Evolutionary conservation across 495 filamentous ascomycete genomes (phyloP), one percentile per base, ranked within the genome.

Genomic region (Xanthoparmelia taractica): DNA sequence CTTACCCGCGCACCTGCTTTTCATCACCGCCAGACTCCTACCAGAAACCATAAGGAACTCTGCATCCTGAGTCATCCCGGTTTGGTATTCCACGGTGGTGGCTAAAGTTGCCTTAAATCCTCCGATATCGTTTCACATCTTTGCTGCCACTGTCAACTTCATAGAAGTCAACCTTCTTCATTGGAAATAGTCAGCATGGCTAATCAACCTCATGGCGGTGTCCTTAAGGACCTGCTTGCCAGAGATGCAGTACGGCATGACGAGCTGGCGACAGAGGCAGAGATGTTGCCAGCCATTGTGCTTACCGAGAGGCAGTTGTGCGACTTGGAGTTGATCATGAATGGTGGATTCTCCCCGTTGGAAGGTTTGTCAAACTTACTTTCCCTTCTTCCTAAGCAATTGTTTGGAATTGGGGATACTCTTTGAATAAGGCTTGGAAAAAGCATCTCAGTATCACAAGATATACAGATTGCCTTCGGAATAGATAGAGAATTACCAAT

Each of bases 201-300:
- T 69, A 88, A 96, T 79, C 73, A 88, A 75, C 94, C 94, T 60
- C 94, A 98, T 78, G 94, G 94, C 78, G 94, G 95, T 74, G 81
- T 93, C 78, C 87, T 98, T 67, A 97, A 97, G 85, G 94, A 98
- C 80, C 84, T 98, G 70, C 74, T 97, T 63, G 93, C 93, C 41
- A 85, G 94, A 77, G 94, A 98, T 83, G 79, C 84, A 59, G 85
- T 86, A 59, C 85, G 87, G 67, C 86, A 93, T 55, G 76, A 79
- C 40, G 76, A 95, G 75, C 86, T 98, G 59, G 79, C 78, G 12
- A 84, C 80, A 33, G 94, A 98, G 76, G 92, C 93, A 13, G 92
- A 96, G 78, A 87, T 73, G 13, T 83, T 97, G 50, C 90, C 90
- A 38, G 90, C 94, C 20, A 84, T 98, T 68, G 77, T 88, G 54